These are phyloP conservation scores for Otatea glauca DNA, from an alignment of 176 grass and related monocot genomes.

Conservation along the genomic window DNA sequence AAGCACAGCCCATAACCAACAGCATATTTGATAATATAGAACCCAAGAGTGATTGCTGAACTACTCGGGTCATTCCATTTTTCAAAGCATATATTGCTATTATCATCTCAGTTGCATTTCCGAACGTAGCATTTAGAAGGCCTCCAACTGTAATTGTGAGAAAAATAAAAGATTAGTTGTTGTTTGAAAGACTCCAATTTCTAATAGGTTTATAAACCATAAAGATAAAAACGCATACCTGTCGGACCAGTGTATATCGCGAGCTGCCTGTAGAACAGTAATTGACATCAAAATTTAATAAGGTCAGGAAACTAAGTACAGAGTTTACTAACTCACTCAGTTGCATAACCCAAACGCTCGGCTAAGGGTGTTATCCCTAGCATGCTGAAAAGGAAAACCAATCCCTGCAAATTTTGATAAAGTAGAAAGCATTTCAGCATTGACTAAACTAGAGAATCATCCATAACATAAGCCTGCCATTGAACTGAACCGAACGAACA, in stretches of 20 bases:
- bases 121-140: conserved; percentile 92
- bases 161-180: not conserved
- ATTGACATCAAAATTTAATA: conserved; percentile 31
- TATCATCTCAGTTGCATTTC: conserved; percentile 91
- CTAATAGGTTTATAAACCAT: not conserved
- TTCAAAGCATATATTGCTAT: conserved; percentile 84
- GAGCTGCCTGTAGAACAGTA: conserved; percentile 69
- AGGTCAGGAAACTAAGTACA: conserved; percentile 25
- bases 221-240: conserved; percentile 55
- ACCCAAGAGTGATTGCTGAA: conserved; percentile 82
- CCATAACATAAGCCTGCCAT: not conserved
- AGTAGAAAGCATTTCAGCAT: conserved; percentile 29
- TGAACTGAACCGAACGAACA: not conserved
- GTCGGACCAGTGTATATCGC: conserved; percentile 71
- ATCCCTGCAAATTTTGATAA: conserved; percentile 50
- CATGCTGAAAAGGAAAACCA: conserved; percentile 81
- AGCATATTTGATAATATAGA: conserved; percentile 94
- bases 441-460: conserved; percentile 3
- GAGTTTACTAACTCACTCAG: conserved; percentile 68
- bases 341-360: conserved; percentile 84
- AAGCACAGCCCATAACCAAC: conserved; percentile 77
- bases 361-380: conserved; percentile 81
- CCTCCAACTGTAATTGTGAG: conserved; percentile 67
- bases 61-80: conserved; percentile 75
- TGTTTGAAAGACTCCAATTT: not conserved